Percentiles rank a stretch among this genome's conserved stretches.
phyloP scores from a whole-genome alignment of 2,329 filamentous ascomycete genomes.

The Pseudogymnoascus sp. region DNA sequence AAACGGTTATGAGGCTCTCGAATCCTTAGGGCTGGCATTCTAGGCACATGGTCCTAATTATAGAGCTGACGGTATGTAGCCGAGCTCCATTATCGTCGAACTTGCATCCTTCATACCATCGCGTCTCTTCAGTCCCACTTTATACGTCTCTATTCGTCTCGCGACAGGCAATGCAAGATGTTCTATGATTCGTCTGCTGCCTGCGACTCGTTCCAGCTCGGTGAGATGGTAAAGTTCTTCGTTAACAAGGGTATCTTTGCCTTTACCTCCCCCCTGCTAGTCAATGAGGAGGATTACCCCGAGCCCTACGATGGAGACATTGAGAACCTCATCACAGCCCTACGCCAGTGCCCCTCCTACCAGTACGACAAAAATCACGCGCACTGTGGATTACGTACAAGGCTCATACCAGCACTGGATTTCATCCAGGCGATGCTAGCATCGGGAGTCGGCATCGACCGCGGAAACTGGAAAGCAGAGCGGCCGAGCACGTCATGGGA shows the following conservation, averaged over 20 bases:
- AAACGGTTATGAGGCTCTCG: not conserved
- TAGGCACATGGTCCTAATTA: slow-evolving; percentile 12
- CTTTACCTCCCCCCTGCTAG: slow-evolving; percentile 42
- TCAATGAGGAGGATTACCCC: slow-evolving; percentile 26
- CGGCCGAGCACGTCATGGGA: slow-evolving; percentile 37
- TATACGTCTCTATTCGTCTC: slow-evolving; percentile 57
- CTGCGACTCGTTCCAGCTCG: slow-evolving; percentile 72
- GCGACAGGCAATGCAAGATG: slow-evolving; percentile 60
- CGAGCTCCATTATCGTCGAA: slow-evolving; percentile 58
- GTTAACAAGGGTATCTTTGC: slow-evolving; percentile 51
- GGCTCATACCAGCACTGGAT: slow-evolving; percentile 58
- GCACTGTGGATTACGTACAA: slow-evolving; percentile 62
- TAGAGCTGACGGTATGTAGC: slow-evolving; percentile 33
- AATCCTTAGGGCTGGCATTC: not conserved
- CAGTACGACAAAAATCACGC: slow-evolving; percentile 67
- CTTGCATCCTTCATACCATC: slow-evolving; percentile 59
- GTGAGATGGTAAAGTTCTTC: slow-evolving; percentile 69
- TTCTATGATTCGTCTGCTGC: slow-evolving; percentile 65
- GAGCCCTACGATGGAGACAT: slow-evolving; percentile 50
- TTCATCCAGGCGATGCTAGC: slow-evolving; percentile 52
- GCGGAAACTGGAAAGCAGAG: slow-evolving; percentile 40
- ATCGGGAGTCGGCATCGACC: slow-evolving; percentile 36
- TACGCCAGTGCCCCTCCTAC: slow-evolving; percentile 62
- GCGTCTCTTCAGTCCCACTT: slow-evolving; percentile 64
- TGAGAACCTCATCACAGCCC: slow-evolving; percentile 47